Evolutionary conservation across 148 eudicot species (phyloP).

Genomic region (Fagopyrum homotropicum): DNA sequence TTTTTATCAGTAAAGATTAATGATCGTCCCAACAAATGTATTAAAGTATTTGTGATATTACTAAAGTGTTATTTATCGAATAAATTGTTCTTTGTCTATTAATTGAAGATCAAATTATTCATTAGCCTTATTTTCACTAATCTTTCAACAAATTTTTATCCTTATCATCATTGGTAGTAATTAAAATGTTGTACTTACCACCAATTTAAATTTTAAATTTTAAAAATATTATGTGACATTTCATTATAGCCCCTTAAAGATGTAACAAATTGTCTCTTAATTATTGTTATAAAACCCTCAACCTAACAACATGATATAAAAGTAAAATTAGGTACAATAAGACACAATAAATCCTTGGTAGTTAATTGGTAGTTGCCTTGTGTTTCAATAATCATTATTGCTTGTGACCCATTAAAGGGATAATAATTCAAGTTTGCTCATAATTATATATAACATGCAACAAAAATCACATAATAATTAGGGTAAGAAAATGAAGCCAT

Average conservation of each 20-base stretch:
- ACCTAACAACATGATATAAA: conserved; percentile 3
- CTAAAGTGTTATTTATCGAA: too few relatives aligned
- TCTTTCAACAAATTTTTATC: too few relatives aligned
- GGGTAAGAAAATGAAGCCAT: conserved; percentile 3
- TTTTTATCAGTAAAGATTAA: too few relatives aligned
- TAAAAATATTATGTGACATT: too few relatives aligned
- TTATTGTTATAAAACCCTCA: background rate
- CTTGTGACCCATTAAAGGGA: background rate
- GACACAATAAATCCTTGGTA: conserved; percentile 5
- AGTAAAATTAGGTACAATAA: background rate
- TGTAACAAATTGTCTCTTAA: too few relatives aligned
- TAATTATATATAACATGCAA: background rate
- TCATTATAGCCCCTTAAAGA: too few relatives aligned
- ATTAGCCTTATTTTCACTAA: too few relatives aligned
- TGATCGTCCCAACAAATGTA: too few relatives aligned
- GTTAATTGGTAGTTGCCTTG: conserved; percentile 1
- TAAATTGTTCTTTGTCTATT: too few relatives aligned
- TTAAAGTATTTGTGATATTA: too few relatives aligned
- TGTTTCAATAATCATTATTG: background rate
- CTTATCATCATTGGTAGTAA: too few relatives aligned
- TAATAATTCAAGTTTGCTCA: background rate
- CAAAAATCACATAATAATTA: background rate
- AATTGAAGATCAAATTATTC: too few relatives aligned
- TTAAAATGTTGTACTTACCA: background rate
- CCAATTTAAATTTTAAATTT: background rate